These are phyloP conservation scores for Colletotrichum theobromicola DNA, from an alignment of 2,329 filamentous ascomycete species.

Conservation along the genomic window DNA sequence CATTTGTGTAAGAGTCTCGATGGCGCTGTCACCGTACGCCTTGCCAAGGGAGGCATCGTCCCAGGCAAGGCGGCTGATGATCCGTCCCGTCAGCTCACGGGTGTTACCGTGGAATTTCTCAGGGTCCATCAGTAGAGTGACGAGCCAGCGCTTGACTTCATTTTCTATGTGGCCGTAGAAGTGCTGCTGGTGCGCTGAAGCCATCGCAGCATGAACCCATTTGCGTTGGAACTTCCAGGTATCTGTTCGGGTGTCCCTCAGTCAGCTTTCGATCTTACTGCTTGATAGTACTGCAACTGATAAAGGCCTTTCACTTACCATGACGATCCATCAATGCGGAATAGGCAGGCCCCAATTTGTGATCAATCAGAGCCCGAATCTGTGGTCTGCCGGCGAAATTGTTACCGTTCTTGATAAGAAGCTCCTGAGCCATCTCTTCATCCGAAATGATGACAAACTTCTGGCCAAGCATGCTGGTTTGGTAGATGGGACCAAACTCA, in stretches of 20 bases:
- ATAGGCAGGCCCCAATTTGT: constrained; percentile 53
- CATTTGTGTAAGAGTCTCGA: constrained; percentile 54
- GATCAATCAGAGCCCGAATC: constrained; percentile 52
- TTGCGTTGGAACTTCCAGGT: constrained; percentile 54
- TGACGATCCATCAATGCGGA: constrained; percentile 57
- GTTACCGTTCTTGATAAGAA: constrained; percentile 54
- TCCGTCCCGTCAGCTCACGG: constrained; percentile 53
- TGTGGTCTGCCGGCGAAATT: constrained; percentile 56
- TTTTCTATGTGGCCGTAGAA: constrained; percentile 55
- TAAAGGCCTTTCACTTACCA: constrained; percentile 36
- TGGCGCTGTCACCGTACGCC: constrained; percentile 50
- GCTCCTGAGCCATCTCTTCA: constrained; percentile 52
- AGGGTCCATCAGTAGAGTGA: constrained; percentile 51
- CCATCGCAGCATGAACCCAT: constrained; percentile 57
- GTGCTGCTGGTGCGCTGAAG: constrained; percentile 40
- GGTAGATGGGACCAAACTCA: constrained; percentile 47
- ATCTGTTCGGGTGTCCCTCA: constrained; percentile 33
- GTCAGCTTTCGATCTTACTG: not conserved
- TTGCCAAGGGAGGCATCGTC: constrained; percentile 52
- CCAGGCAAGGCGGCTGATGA: constrained; percentile 56
- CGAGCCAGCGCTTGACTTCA: constrained; percentile 50
- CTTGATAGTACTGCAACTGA: not conserved
- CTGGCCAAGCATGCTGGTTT: constrained; percentile 43
- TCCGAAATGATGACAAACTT: constrained; percentile 52
- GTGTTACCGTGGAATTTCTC: constrained; percentile 49